These are phyloP conservation scores for Linum trigynum DNA, from an alignment of 345 rosid genomes.

Conservation along the genomic window DNA sequence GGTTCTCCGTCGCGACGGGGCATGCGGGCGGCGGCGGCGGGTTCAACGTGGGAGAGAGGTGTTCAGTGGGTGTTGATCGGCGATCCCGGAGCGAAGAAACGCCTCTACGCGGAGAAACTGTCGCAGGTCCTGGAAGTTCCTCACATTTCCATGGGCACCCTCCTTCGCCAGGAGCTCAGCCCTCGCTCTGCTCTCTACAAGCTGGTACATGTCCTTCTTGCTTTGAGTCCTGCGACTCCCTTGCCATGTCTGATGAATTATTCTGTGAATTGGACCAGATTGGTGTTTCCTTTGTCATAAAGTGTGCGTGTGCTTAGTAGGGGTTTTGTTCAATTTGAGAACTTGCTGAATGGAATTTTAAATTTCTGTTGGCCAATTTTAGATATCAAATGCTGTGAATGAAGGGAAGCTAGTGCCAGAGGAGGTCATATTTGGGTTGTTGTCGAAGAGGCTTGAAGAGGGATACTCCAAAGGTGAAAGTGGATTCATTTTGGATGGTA, in stretches of 20 bases:
- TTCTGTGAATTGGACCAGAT: neutral
- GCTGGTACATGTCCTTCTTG: neutral
- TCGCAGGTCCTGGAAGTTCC: slow-evolving; percentile 81
- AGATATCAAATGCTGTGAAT: slow-evolving; percentile 55
- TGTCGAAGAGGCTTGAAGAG: slow-evolving; percentile 83
- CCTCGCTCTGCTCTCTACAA: slow-evolving; percentile 64
- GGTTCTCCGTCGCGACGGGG: slow-evolving; percentile 9
- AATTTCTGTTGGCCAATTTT: neutral
- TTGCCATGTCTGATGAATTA: neutral
- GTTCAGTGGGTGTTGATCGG: slow-evolving; percentile 95
- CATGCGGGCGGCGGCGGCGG: slow-evolving; percentile 26
- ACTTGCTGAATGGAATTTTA: neutral
- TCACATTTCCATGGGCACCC: slow-evolving; percentile 85
- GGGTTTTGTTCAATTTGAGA: neutral
- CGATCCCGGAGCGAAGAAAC: slow-evolving; percentile 59
- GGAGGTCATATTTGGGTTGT: slow-evolving; percentile 59
- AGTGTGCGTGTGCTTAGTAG: neutral
- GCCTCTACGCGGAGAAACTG: slow-evolving; percentile 67
- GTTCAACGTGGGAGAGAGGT: slow-evolving; percentile 50
- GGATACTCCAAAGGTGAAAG: slow-evolving; percentile 69
- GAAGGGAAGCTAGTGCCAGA: slow-evolving; percentile 67
- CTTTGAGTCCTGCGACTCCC: neutral
- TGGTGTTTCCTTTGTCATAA: neutral
- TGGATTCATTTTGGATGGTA: slow-evolving; percentile 90
- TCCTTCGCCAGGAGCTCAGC: slow-evolving; percentile 71